Conservation (phyloP, 257 asterid genomes). For the Ballota nigra region DNA sequence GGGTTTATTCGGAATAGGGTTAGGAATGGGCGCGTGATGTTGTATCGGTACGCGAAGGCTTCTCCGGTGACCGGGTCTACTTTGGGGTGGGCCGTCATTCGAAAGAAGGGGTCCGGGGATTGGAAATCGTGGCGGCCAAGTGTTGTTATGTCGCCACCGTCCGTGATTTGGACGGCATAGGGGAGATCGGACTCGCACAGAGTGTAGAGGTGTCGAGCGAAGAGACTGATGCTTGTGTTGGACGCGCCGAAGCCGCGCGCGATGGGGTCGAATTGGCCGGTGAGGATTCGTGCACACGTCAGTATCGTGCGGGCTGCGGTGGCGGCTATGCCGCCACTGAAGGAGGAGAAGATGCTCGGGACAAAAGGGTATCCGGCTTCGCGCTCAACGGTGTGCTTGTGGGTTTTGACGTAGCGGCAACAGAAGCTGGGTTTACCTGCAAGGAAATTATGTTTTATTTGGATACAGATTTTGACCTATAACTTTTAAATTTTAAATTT, state of each 20-base stretch:
- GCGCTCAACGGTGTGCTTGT: neutral
- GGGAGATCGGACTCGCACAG: constrained; percentile 30
- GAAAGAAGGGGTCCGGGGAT: neutral
- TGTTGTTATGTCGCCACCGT: neutral
- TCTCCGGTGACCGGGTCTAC: neutral
- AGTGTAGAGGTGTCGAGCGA: constrained; percentile 31
- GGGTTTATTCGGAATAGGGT: neutral
- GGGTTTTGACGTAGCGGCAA: neutral
- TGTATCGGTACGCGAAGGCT: neutral
- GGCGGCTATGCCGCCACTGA: too few species aligned
- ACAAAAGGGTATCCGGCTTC: neutral
- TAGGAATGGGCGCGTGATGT: neutral
- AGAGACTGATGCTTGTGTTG: too few species aligned
- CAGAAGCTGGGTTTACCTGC: neutral
- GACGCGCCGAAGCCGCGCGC: too few species aligned
- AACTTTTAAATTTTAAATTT: too few species aligned
- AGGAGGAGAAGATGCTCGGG: neutral
- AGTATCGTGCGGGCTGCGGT: too few species aligned
- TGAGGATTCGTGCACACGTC: too few species aligned
- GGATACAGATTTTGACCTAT: too few species aligned
- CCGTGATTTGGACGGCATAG: neutral
- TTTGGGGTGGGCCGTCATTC: constrained; percentile 23
- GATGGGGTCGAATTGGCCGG: too few species aligned
- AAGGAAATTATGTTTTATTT: too few species aligned
- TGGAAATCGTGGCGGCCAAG: constrained; percentile 5